A percentile compares a stretch with the other conserved stretches of the same genome.
Conservation (phyloP, 495 filamentous ascomycete genomes). For the Pseudomonodictys pantanalensis region DNA sequence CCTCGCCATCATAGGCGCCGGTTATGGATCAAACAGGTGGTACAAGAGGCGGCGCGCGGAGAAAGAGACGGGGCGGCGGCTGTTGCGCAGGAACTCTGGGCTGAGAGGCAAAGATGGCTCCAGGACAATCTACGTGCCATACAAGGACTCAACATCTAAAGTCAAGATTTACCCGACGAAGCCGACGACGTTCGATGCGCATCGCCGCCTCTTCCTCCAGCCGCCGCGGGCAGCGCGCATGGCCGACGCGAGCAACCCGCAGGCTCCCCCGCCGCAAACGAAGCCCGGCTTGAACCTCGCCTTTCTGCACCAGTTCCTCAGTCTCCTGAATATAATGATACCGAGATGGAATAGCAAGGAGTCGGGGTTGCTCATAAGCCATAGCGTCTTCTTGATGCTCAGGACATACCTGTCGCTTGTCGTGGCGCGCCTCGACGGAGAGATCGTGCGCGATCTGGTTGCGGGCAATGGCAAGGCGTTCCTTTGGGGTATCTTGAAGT, state of each 20-base stretch:
- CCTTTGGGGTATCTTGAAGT: conserved; percentile 84
- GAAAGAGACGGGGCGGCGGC: conserved; percentile 69
- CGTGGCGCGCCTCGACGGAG: conserved; percentile 89
- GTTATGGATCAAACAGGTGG: conserved; percentile 72
- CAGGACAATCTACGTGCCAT: conserved; percentile 90
- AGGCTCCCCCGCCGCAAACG: conserved; percentile 79
- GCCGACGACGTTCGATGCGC: conserved; percentile 90
- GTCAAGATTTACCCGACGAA: conserved; percentile 94
- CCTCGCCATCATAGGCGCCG: conserved; percentile 69
- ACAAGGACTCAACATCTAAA: conserved; percentile 77
- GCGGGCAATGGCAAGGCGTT: conserved; percentile 88
- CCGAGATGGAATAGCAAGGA: conserved; percentile 94
- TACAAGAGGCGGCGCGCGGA: conserved; percentile 68
- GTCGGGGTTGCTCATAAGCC: conserved; percentile 80
- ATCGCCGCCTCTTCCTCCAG: conserved; percentile 88
- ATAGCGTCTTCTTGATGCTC: conserved; percentile 82
- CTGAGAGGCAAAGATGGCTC: conserved; percentile 90
- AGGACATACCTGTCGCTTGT: conserved; percentile 92
- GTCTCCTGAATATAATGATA: conserved; percentile 94
- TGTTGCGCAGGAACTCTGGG: conserved; percentile 89
- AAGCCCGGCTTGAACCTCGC: conserved; percentile 95
- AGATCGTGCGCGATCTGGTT: conserved; percentile 93
- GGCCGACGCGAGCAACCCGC: conserved; percentile 60
- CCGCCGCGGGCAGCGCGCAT: conserved; percentile 75
- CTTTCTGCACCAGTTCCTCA: conserved; percentile 97